These are phyloP conservation scores for Xylaria bambusicola DNA, from an alignment of 495 filamentous ascomycete genomes.

Conservation along the genomic window DNA sequence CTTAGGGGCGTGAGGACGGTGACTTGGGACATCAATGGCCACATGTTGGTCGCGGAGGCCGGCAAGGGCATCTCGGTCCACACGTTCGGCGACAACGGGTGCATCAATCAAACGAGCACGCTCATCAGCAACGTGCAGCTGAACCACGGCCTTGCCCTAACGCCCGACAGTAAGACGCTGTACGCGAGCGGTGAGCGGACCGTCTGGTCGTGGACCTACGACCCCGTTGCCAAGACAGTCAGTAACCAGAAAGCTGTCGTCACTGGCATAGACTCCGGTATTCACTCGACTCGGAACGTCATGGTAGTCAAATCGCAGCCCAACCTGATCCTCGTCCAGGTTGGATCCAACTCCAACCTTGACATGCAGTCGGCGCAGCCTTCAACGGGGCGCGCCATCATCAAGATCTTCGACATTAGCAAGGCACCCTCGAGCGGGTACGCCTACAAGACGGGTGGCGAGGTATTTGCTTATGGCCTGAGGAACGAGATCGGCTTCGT, in stretches of 20 bases:
- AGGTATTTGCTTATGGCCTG: conserved; percentile 64
- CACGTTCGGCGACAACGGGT: conserved; percentile 53
- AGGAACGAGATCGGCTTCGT: conserved; percentile 68
- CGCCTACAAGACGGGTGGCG: conserved; percentile 56
- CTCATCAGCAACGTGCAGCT: conserved; percentile 46
- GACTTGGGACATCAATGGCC: conserved; percentile 60
- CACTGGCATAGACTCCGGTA: conserved; percentile 56
- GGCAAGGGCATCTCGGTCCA: conserved; percentile 56
- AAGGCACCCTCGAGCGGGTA: conserved; percentile 40
- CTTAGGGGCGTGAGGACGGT: conserved; percentile 59
- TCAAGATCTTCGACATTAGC: conserved; percentile 63
- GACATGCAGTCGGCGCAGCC: conserved; percentile 51
- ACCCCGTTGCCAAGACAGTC: conserved; percentile 46
- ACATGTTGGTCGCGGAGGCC: conserved; percentile 60
- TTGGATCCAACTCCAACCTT: conserved; percentile 62
- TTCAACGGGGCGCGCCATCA: conserved; percentile 56
- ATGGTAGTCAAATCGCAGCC: conserved; percentile 55
- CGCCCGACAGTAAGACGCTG: conserved; percentile 60
- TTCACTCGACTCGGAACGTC: conserved; percentile 64
- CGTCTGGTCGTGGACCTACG: conserved; percentile 63
- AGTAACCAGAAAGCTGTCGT: conserved; percentile 52
- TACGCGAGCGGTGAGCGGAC: conserved; percentile 62
- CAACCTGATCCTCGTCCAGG: conserved; percentile 56
- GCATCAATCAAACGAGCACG: conserved; percentile 40
- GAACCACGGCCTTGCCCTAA: conserved; percentile 69